Conservation (phyloP, 306 rosid species). For the Astragalus glycyphyllos region DNA sequence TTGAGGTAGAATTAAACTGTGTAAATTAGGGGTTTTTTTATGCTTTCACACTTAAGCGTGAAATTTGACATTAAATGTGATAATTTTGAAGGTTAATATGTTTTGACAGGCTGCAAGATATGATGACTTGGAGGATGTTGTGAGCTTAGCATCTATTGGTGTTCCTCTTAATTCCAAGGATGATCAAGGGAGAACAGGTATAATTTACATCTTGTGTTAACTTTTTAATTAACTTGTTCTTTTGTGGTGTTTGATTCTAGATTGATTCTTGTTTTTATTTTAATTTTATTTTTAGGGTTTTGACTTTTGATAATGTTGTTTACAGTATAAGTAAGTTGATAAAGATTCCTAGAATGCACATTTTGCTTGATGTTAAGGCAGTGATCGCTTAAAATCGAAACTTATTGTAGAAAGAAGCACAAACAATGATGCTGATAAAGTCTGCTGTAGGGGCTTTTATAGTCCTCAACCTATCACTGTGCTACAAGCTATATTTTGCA, state of each 20-base stretch:
- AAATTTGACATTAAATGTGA: not conserved
- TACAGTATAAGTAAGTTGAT: too few species aligned
- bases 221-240: not conserved
- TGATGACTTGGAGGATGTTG: conserved; percentile 67
- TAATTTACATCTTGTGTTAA: not conserved
- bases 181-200: conserved; percentile 77
- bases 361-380: too few species aligned
- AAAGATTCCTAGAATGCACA: too few species aligned
- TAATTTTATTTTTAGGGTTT: too few species aligned
- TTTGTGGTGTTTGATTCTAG: not conserved
- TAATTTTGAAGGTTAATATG: not conserved
- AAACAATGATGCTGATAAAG: not conserved
- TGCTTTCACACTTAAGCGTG: not conserved
- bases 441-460: too few species aligned
- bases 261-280: not conserved
- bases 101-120: conserved; percentile 74
- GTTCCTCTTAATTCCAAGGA: conserved; percentile 79
- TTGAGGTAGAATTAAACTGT: conserved; percentile 47
- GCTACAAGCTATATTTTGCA: too few species aligned
- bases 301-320: too few species aligned
- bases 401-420: not conserved
- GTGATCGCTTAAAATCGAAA: too few species aligned
- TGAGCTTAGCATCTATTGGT: conserved; percentile 57
- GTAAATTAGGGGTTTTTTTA: not conserved
- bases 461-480: too few species aligned